These are phyloP conservation scores for Cyphellophora attinorum DNA, from an alignment of 2,329 filamentous ascomycete genomes.

Conservation along the genomic window DNA sequence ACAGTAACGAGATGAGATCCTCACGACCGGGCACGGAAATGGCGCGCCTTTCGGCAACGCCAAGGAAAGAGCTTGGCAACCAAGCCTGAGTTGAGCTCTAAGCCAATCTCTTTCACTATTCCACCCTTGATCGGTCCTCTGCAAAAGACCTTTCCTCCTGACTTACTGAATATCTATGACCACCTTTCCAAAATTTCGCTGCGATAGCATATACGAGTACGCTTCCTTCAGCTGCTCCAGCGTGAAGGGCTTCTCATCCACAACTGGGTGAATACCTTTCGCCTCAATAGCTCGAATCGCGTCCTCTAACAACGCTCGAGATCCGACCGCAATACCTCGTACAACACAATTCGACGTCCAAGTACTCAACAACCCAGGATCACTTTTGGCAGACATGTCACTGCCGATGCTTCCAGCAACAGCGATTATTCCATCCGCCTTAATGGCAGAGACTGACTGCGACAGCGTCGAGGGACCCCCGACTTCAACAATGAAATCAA, in stretches of 20 bases:
- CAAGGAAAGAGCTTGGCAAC: too few relatives aligned
- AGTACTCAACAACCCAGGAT: conserved; percentile 37
- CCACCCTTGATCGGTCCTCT: too few relatives aligned
- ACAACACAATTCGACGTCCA: conserved; percentile 45
- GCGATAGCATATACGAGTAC: conserved; percentile 44
- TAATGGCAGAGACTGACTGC: conserved; percentile 42
- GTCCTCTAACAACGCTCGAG: conserved; percentile 46
- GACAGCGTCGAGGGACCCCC: conserved; percentile 53
- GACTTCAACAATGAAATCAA: conserved; percentile 57
- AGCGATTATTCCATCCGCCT: conserved; percentile 40
- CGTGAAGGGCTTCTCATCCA: conserved; percentile 48
- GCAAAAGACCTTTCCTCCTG: too few relatives aligned
- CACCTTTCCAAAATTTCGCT: conserved; percentile 49
- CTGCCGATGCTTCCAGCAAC: conserved; percentile 43
- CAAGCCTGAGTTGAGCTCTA: too few relatives aligned
- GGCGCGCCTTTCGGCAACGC: too few relatives aligned
- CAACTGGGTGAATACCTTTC: conserved; percentile 49
- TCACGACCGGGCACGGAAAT: too few relatives aligned
- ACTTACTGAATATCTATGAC: conserved; percentile 30
- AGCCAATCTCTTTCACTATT: too few relatives aligned
- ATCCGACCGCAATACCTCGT: conserved; percentile 49
- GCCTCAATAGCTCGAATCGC: conserved; percentile 51
- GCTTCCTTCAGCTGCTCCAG: conserved; percentile 44
- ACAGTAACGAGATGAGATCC: too few relatives aligned
- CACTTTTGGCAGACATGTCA: conserved; percentile 18